phyloP scores from a whole-genome alignment of 495 filamentous ascomycete species.

The Chaetomidium leptoderma region DNA sequence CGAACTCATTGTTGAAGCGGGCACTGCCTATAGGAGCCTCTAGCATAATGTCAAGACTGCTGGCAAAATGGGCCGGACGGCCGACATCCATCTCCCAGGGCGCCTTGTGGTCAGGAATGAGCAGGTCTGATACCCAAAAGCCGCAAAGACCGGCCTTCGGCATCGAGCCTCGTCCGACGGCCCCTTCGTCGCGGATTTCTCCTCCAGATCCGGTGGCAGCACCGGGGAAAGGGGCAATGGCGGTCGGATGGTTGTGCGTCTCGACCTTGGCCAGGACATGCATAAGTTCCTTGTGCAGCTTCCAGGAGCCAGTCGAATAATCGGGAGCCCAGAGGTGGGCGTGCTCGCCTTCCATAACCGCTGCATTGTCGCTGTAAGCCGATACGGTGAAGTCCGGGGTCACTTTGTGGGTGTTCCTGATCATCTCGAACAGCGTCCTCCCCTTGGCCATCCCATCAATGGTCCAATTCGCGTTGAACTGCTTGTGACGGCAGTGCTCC shows the following conservation, averaged over 20 bases:
- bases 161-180: conserved; percentile 85
- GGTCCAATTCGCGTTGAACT: conserved; percentile 97
- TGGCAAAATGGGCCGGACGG: conserved; percentile 86
- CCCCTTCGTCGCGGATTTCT: conserved; percentile 90
- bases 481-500: conserved; percentile 70
- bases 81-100: conserved; percentile 93
- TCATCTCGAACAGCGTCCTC: conserved; percentile 86
- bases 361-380: conserved; percentile 96
- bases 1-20: conserved; percentile 96
- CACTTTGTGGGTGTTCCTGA: conserved; percentile 81
- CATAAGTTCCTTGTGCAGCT: conserved; percentile 75
- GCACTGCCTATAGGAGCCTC: conserved; percentile 94
- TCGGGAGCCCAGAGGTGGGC: conserved; percentile 82
- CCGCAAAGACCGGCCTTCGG: conserved; percentile 91
- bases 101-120: conserved; percentile 72
- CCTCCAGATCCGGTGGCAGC: conserved; percentile 94
- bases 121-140: conserved; percentile 89
- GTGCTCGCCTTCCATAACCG: conserved; percentile 74
- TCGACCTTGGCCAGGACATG: conserved; percentile 94
- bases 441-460: conserved; percentile 82
- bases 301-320: conserved; percentile 81
- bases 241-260: conserved; percentile 96
- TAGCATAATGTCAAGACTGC: conserved; percentile 91
- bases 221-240: conserved; percentile 77
- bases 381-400: conserved; percentile 78